Evolutionary conservation across 2,329 filamentous ascomycete species (phyloP).

Genomic region (Claviceps digitariae): DNA sequence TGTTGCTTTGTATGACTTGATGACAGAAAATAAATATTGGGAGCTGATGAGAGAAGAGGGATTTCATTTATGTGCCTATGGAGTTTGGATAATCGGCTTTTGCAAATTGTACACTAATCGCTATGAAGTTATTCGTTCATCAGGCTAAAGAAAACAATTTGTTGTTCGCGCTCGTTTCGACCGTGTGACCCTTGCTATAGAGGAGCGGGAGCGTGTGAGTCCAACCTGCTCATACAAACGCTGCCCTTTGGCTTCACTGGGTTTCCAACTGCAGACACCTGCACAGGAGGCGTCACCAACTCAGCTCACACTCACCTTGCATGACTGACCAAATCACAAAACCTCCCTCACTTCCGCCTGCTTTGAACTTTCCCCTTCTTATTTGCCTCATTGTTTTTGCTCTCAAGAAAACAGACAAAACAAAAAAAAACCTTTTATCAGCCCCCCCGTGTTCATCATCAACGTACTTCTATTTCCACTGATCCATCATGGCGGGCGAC

Average conservation of each 20-base stretch:
- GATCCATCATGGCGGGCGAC: constrained; percentile 17
- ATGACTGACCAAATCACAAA: not conserved
- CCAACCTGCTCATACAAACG: not conserved
- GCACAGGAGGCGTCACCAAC: not conserved
- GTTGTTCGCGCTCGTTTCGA: not conserved
- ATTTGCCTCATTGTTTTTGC: no score
- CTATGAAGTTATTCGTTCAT: not conserved
- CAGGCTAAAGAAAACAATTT: not conserved
- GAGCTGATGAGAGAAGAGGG: not conserved
- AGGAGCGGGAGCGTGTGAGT: not conserved
- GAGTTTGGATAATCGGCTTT: not conserved
- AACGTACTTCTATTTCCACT: not conserved
- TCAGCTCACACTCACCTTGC: constrained; percentile 1
- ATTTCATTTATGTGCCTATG: no score
- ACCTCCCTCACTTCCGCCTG: not conserved
- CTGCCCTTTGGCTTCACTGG: not conserved
- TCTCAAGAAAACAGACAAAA: no score
- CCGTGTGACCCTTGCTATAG: not conserved
- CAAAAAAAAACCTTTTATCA: no score
- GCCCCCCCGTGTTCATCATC: not conserved
- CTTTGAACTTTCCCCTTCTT: no score
- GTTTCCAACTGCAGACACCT: not conserved
- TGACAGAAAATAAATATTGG: constrained; percentile 9
- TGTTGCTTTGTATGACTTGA: constrained; percentile 17
- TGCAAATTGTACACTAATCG: constrained; percentile 4